These are phyloP conservation scores for Metschnikowia sp. DNA, from an alignment of 805 yeast species.

Conservation along the genomic window DNA sequence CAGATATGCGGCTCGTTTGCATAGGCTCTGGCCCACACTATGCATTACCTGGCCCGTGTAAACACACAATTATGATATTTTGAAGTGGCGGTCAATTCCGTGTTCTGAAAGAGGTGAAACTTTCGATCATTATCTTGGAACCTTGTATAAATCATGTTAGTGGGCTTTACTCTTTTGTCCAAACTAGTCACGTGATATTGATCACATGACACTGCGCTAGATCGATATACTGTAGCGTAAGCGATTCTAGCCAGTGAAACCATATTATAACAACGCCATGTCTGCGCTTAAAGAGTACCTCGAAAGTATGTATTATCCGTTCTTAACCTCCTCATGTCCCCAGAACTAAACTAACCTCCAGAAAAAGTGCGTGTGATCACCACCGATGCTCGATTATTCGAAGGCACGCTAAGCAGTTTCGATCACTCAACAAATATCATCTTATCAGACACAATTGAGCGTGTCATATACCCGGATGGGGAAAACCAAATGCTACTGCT, in stretches of 20 bases:
- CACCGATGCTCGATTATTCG: conserved; percentile 52
- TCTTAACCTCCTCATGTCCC: neutral
- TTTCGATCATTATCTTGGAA: too few relatives aligned
- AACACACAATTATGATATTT: too few relatives aligned
- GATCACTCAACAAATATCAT: conserved; percentile 65
- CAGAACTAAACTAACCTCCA: conserved; percentile 17
- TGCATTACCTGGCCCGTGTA: too few relatives aligned
- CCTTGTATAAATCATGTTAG: too few relatives aligned
- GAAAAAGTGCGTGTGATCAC: conserved; percentile 55
- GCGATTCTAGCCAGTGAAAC: too few relatives aligned
- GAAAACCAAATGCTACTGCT: conserved; percentile 40
- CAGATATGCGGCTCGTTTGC: too few relatives aligned
- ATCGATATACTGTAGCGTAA: too few relatives aligned
- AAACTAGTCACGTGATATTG: neutral
- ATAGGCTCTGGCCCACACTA: too few relatives aligned
- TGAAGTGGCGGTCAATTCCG: too few relatives aligned
- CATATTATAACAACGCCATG: conserved; percentile 14
- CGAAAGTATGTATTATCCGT: conserved; percentile 27
- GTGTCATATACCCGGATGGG: conserved; percentile 44
- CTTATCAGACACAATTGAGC: conserved; percentile 48
- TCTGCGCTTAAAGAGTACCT: conserved; percentile 31
- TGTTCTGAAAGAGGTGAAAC: too few relatives aligned
- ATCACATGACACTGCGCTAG: neutral
- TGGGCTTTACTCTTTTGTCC: too few relatives aligned
- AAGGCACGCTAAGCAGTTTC: conserved; percentile 49